These are phyloP conservation scores for Hyaloperonospora arabidopsidis DNA, from an alignment of 352 stramenopile species.

Conservation along the genomic window DNA sequence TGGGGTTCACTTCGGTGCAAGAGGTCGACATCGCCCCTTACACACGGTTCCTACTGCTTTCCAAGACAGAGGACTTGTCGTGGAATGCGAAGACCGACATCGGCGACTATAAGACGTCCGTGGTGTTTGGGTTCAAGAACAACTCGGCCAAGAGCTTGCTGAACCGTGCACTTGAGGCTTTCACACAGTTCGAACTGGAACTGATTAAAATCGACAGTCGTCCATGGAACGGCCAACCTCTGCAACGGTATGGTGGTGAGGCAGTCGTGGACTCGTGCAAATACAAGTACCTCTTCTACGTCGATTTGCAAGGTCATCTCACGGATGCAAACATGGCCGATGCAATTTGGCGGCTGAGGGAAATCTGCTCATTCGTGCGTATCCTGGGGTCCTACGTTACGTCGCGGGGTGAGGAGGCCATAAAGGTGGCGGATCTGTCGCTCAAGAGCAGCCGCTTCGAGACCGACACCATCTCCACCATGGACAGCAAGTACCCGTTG, in stretches of 20 bases:
- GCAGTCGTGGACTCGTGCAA: conserved; percentile 20
- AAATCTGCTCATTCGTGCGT: conserved; percentile 79
- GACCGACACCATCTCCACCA: conserved; percentile 25
- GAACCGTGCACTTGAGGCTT: conserved; percentile 53
- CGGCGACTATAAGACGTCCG: conserved; percentile 60
- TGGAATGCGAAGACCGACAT: conserved; percentile 22
- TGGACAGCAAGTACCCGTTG: conserved; percentile 54
- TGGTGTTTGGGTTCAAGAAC: conserved; percentile 70
- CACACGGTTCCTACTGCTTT: conserved; percentile 89
- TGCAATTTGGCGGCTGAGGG: conserved; percentile 70
- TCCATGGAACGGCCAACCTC: conserved; percentile 43
- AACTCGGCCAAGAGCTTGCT: conserved; percentile 50
- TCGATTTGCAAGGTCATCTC: conserved; percentile 58
- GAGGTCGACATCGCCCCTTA: conserved; percentile 56
- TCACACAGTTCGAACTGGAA: conserved; percentile 56
- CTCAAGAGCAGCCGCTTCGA: conserved; percentile 15
- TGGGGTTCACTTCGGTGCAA: conserved; percentile 5
- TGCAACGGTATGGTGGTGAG: conserved; percentile 33
- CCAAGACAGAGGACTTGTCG: conserved; percentile 46
- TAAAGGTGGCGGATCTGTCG: conserved; percentile 11
- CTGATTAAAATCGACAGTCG: conserved; percentile 72
- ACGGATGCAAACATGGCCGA: conserved; percentile 59
- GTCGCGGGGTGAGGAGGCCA: conserved; percentile 14
- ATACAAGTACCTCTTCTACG: conserved; percentile 80
- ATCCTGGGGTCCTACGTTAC: conserved; percentile 80